phyloP scores from a whole-genome alignment of 2,329 filamentous ascomycete species.

The Tolypocladium inflatum region DNA sequence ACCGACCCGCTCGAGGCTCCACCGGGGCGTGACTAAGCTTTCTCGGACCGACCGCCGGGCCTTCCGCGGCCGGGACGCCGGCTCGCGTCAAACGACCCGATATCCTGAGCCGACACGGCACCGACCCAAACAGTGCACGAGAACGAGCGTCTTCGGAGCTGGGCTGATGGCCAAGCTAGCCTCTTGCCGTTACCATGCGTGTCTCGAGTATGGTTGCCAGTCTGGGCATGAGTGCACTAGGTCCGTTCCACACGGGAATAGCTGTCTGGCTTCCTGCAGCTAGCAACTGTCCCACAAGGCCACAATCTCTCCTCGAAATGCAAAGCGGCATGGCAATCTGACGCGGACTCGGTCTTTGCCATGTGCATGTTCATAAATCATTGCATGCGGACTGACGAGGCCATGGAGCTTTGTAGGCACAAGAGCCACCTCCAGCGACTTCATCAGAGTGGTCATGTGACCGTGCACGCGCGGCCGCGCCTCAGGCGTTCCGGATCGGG shows the following conservation, averaged over 20 bases:
- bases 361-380: neutral
- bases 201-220: neutral
- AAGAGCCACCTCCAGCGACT: neutral
- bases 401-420: neutral
- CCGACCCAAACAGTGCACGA: neutral
- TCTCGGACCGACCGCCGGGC: neutral
- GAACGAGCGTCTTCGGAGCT: neutral
- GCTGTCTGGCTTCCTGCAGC: neutral
- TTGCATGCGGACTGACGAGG: neutral
- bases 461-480: neutral
- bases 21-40: neutral
- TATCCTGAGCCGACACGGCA: neutral
- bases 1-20: neutral
- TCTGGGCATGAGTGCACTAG: neutral
- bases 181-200: neutral
- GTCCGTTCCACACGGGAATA: neutral
- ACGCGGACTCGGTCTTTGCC: neutral
- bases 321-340: neutral
- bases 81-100: neutral
- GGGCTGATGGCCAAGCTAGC: neutral
- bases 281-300: neutral
- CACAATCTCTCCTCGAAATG: neutral
- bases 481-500: neutral
- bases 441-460: conserved; percentile 2
- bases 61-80: neutral